A percentile compares a stretch with the other conserved stretches of the same genome.
Evolutionary conservation across 805 yeast genomes (phyloP).

Genomic region (Isabelozyma gotoi): DNA sequence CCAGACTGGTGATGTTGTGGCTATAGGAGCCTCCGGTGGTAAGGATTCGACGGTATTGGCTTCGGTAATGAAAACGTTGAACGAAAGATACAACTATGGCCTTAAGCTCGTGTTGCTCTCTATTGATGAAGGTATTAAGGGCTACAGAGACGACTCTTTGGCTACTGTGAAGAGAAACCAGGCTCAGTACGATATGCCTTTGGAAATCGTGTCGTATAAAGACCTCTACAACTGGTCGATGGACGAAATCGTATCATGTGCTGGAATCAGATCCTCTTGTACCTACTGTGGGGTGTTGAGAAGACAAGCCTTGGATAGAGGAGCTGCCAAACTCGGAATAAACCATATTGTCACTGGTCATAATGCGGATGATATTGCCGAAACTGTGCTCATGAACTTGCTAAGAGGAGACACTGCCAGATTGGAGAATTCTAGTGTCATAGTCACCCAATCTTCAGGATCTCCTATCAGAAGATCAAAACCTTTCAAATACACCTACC

Average conservation of each 20-base stretch:
- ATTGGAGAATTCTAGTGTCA: conserved; percentile 81
- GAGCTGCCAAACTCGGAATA: conserved; percentile 83
- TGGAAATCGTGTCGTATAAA: conserved; percentile 79
- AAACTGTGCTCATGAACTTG: conserved; percentile 92
- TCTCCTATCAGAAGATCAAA: conserved; percentile 92
- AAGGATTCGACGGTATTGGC: conserved; percentile 97
- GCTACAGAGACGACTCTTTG: conserved; percentile 94
- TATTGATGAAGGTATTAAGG: conserved; percentile 95
- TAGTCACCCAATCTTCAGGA: conserved; percentile 77
- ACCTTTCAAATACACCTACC: conserved; percentile 94
- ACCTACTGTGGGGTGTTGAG: conserved; percentile 97
- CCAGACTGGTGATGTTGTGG: conserved; percentile 79
- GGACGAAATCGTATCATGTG: conserved; percentile 96
- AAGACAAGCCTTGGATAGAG: conserved; percentile 95
- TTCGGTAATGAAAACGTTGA: conserved; percentile 77
- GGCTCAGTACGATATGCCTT: conserved; percentile 75
- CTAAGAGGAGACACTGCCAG: conserved; percentile 96
- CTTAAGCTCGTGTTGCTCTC: conserved; percentile 79
- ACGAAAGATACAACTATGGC: conserved; percentile 87
- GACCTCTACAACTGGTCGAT: conserved; percentile 96
- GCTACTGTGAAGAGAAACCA: conserved; percentile 96
- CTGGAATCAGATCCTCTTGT: conserved; percentile 91
- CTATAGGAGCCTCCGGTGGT: conserved; percentile 99
- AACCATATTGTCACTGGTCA: conserved; percentile 96
- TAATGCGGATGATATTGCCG: conserved; percentile 99